These are phyloP conservation scores for Solanum neorickii DNA, from an alignment of 257 asterid genomes.

Conservation along the genomic window DNA sequence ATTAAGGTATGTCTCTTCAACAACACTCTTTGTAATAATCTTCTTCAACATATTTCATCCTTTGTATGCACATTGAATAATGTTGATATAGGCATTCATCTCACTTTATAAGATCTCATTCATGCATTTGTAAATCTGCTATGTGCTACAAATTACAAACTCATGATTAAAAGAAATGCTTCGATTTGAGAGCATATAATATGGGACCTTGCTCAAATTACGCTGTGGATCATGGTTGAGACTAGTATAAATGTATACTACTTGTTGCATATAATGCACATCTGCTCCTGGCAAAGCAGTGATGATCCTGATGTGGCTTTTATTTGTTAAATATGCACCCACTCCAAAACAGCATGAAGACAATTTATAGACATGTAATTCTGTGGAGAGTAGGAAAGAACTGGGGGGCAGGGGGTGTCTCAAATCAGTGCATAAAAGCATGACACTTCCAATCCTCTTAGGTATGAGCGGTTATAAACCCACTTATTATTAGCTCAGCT, in stretches of 20 bases:
- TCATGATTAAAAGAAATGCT: not conserved
- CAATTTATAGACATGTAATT: not conserved
- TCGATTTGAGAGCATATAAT: not conserved
- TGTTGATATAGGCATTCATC: not conserved
- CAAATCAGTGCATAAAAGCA: not conserved
- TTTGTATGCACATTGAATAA: not conserved
- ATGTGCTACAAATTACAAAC: not conserved
- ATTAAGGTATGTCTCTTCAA: slow-evolving; percentile 48
- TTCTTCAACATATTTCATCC: not conserved
- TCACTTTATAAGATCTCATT: not conserved
- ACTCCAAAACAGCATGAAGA: not conserved
- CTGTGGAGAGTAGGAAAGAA: not conserved
- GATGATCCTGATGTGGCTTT: not conserved
- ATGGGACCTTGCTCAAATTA: not conserved
- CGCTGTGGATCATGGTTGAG: not conserved
- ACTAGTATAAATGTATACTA: not conserved
- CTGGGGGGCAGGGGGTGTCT: not conserved
- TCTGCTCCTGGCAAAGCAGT: not conserved
- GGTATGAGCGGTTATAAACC: not conserved
- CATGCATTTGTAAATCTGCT: not conserved
- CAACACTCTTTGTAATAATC: not conserved
- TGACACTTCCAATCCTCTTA: not conserved
- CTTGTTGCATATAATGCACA: not conserved
- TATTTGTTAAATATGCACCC: not conserved
- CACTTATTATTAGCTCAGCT: not conserved